These are phyloP conservation scores for Quercus tomentella DNA, from an alignment of 331 rosid genomes.

Conservation along the genomic window DNA sequence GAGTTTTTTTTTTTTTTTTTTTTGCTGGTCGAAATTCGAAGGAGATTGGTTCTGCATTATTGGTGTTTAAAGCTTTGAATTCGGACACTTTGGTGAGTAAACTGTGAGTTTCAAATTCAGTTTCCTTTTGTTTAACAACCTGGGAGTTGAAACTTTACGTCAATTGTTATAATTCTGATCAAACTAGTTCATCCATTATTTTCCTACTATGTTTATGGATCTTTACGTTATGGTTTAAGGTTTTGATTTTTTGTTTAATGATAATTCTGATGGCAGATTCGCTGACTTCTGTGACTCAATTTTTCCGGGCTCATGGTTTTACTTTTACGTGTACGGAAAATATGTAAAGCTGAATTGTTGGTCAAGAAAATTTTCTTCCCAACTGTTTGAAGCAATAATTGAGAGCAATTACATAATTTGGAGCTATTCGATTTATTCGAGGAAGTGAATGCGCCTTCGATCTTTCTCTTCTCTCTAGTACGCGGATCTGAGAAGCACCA, in stretches of 20 bases:
- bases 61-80: neutral
- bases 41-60: slow-evolving; percentile 17
- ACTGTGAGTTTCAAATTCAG: neutral
- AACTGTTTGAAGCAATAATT: neutral
- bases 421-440: neutral
- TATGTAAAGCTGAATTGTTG: slow-evolving; percentile 1
- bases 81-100: neutral
- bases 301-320: neutral
- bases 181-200: slow-evolving; percentile 1
- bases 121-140: neutral
- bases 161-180: neutral
- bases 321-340: slow-evolving; percentile 8
- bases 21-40: neutral
- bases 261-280: slow-evolving; percentile 41
- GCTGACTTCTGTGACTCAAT: slow-evolving; percentile 1
- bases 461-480: slow-evolving; percentile 23
- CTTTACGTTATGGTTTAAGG: neutral
- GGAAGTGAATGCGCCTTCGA: slow-evolving; percentile 45
- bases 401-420: neutral
- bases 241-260: neutral
- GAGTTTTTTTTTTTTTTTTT: neutral
- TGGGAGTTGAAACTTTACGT: slow-evolving; percentile 3
- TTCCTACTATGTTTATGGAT: neutral
- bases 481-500: slow-evolving; percentile 40
- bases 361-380: neutral